Evolutionary conservation across 257 asterid genomes (phyloP).

Genomic region (Ophiorrhiza pumila): DNA sequence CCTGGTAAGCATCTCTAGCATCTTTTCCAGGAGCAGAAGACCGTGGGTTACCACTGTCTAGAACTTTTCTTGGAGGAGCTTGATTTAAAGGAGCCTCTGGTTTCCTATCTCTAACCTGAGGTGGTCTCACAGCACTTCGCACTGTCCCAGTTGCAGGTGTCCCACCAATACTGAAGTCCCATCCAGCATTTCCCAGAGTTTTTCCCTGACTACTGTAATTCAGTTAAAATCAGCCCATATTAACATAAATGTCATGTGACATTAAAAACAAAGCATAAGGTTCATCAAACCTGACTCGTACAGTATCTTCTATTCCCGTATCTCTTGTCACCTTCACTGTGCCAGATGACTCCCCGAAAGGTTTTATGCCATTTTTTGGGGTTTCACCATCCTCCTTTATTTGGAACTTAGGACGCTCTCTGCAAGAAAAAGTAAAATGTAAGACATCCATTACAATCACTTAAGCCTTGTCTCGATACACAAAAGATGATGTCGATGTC

Average conservation of each 20-base stretch:
- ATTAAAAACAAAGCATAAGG: slow-evolving; percentile 22
- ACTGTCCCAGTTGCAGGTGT: slow-evolving; percentile 72
- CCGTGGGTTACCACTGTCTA: slow-evolving; percentile 53
- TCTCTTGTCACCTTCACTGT: slow-evolving; percentile 46
- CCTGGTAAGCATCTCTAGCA: slow-evolving; percentile 33
- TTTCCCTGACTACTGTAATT: slow-evolving; percentile 58
- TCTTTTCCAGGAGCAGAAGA: slow-evolving; percentile 77
- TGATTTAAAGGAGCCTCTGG: slow-evolving; percentile 60
- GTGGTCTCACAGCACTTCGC: slow-evolving; percentile 80
- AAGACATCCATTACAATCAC: slow-evolving; percentile 3
- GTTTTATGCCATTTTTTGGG: slow-evolving; percentile 32
- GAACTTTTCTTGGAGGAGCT: slow-evolving; percentile 44
- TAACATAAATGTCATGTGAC: neutral
- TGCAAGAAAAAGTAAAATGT: slow-evolving; percentile 24
- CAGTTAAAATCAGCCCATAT: slow-evolving; percentile 27
- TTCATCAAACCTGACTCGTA: slow-evolving; percentile 55
- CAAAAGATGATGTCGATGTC: neutral
- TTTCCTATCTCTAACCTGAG: slow-evolving; percentile 83
- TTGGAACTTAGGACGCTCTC: slow-evolving; percentile 53
- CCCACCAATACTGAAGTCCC: slow-evolving; percentile 97
- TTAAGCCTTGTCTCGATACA: neutral
- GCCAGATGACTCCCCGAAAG: slow-evolving; percentile 49
- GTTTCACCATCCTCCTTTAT: slow-evolving; percentile 39
- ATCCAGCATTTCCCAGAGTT: slow-evolving; percentile 66
- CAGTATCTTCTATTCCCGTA: slow-evolving; percentile 34